Percentiles rank a stretch among this genome's conserved stretches.
Conservation (phyloP, 2,329 filamentous ascomycete genomes). For the Aspergillus persii region DNA sequence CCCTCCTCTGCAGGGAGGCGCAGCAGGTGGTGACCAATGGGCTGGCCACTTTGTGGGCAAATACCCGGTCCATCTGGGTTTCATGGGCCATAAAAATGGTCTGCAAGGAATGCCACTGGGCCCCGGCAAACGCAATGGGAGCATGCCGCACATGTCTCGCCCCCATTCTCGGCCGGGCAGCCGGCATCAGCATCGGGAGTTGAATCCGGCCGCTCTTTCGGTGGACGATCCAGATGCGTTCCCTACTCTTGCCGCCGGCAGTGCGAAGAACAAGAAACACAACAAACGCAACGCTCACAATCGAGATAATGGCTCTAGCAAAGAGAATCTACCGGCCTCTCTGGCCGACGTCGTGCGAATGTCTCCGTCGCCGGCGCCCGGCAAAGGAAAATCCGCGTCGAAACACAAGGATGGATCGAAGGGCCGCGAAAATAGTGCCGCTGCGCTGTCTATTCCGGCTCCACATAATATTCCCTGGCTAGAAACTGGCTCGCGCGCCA, state of each 20-base stretch:
- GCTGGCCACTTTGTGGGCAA: slow-evolving; percentile 48
- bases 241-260: slow-evolving; percentile 76
- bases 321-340: slow-evolving; percentile 71
- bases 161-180: slow-evolving; percentile 81
- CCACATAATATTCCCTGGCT: slow-evolving; percentile 96
- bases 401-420: slow-evolving; percentile 61
- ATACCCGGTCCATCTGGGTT: slow-evolving; percentile 44
- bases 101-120: slow-evolving; percentile 29
- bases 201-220: slow-evolving; percentile 66
- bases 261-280: slow-evolving; percentile 81
- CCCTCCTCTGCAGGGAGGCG: slow-evolving; percentile 66
- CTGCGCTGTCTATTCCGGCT: slow-evolving; percentile 77
- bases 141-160: slow-evolving; percentile 58
- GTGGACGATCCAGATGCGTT: slow-evolving; percentile 96
- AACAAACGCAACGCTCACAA: slow-evolving; percentile 81
- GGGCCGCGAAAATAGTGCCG: slow-evolving; percentile 72
- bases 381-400: slow-evolving; percentile 52
- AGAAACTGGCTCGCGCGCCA: slow-evolving; percentile 85
- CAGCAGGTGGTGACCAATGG: slow-evolving; percentile 59
- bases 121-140: slow-evolving; percentile 41
- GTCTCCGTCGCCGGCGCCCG: slow-evolving; percentile 77
- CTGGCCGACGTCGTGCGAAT: slow-evolving; percentile 94
- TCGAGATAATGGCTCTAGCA: slow-evolving; percentile 54
- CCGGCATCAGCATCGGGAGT: slow-evolving; percentile 67
- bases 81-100: slow-evolving; percentile 47